Percentiles rank a stretch among this genome's conserved stretches.
These are phyloP conservation scores for Mucor mucedo DNA, from an alignment of 371 early-diverging fungal species.

Conservation along the genomic window DNA sequence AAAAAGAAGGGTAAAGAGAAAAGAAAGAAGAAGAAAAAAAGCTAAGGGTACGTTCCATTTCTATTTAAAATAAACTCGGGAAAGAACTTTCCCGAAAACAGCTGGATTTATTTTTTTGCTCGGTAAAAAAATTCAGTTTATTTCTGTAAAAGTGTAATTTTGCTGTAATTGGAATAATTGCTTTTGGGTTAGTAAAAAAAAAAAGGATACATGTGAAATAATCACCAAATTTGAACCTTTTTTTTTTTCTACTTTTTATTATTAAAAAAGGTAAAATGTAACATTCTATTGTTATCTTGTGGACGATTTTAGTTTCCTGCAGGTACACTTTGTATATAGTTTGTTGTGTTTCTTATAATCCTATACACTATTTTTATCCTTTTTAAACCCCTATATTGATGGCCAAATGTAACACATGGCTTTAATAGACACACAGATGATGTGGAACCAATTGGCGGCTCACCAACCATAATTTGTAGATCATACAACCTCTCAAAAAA, in stretches of 20 bases:
- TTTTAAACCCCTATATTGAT: no score
- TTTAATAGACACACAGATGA: no score
- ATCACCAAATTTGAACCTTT: background rate
- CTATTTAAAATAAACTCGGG: constrained; percentile 15
- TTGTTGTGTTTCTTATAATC: no score
- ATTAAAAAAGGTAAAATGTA: no score
- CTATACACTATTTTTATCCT: no score
- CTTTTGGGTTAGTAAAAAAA: background rate
- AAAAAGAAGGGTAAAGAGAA: constrained; percentile 14
- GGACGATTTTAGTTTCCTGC: no score
- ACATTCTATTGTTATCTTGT: no score
- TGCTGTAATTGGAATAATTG: background rate
- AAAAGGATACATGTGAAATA: background rate
- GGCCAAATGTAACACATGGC: no score
- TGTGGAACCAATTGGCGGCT: no score
- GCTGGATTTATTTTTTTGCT: background rate
- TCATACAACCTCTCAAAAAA: no score
- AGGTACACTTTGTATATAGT: no score
- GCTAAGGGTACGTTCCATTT: background rate
- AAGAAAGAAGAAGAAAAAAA: background rate
- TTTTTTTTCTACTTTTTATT: background rate
- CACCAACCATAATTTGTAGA: no score
- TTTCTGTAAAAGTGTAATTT: constrained; percentile 1
- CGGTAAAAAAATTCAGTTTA: background rate
- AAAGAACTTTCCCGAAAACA: constrained; percentile 29